Evolutionary conservation across 768 basidiomycete species (phyloP), one percentile per base, ranked within the genome.

Genomic region (Mycena indigotica): DNA sequence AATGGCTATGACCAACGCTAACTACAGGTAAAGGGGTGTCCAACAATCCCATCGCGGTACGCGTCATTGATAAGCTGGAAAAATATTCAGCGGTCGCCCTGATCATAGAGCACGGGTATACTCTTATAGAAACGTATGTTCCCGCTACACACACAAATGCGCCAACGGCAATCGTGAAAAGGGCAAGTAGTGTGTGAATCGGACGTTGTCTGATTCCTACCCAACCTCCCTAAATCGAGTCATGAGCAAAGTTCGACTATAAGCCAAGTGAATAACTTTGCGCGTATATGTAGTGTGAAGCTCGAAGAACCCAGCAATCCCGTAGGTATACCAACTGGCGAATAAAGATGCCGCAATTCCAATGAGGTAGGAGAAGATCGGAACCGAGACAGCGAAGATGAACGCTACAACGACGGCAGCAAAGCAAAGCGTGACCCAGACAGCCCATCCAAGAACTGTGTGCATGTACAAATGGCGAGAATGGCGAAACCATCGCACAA

Each of bases 321-420:
- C 81, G 59, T 83, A 82, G 15, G 83, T 83, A 63, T 80, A 84
- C 81, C 83, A 84, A n/a, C 79, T 75, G 6, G 83, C 82, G 58
- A 84, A 84, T 21, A 84, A 70, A 17, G 81, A 72, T 8, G 82
- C 82, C 13, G 80, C 68, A 57, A 84, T 79, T 15, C 82, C 80
- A 28, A 81, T 80, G 32, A 84, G 68, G 61, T 81, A 76, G 21
- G 80, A 82, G 62, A 84, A 83, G 32, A 84, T 82, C 2, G 83
- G 82, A 4, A 84, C 81, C 2, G 80, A 74, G 39, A 77, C 72
- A 29, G 80, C 79, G 49, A 84, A 67, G 21, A 83, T 63, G 64
- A 80, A 81, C 1, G 80, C 79, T 26, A 77, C 60, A 1, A 73
- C 72, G 26, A 74, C 73, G 3, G 73, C 69, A 25, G 67, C 63